Evolutionary conservation across 1,284 basidiomycete species (phyloP).

Genomic region (Apiotrichum brassicae): DNA sequence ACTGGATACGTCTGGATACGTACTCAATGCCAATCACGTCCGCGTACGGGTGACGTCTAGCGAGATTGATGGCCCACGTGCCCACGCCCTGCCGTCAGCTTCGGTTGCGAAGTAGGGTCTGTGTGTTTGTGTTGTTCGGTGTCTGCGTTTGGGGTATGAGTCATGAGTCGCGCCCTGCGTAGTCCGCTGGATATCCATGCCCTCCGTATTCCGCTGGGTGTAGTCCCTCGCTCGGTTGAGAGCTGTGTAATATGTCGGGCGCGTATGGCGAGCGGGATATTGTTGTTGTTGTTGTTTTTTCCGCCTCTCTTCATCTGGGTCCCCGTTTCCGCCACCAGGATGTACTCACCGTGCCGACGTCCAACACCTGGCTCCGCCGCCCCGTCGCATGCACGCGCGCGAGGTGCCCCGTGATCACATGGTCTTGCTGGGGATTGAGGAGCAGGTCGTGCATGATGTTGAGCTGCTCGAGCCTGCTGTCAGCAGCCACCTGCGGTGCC

Average conservation of each 20-base stretch:
- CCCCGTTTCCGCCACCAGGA: too few species aligned
- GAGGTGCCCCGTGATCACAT: constrained; percentile 25
- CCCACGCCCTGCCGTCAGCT: constrained; percentile 20
- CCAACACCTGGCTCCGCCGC: constrained; percentile 31
- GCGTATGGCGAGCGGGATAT: too few species aligned
- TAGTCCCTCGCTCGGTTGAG: too few species aligned
- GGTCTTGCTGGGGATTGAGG: constrained; percentile 26
- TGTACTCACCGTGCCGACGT: constrained; percentile 37
- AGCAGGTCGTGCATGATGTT: constrained; percentile 22
- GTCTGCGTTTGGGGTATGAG: too few species aligned
- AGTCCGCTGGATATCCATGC: too few species aligned
- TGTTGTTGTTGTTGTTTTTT: too few species aligned
- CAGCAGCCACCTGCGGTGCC: background rate
- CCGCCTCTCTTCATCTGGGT: too few species aligned
- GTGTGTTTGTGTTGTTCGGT: too few species aligned
- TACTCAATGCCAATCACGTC: constrained; percentile 39
- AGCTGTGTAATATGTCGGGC: too few species aligned
- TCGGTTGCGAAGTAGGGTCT: background rate
- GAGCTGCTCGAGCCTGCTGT: constrained; percentile 19
- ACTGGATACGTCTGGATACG: constrained; percentile 5
- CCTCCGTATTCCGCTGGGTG: too few species aligned
- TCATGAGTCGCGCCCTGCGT: too few species aligned
- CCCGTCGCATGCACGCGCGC: constrained; percentile 25
- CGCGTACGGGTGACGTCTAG: constrained; percentile 26
- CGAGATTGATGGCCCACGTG: constrained; percentile 27